These are phyloP conservation scores for Vaccinium vitisidaea DNA, from an alignment of 148 eudicot species.

Conservation along the genomic window DNA sequence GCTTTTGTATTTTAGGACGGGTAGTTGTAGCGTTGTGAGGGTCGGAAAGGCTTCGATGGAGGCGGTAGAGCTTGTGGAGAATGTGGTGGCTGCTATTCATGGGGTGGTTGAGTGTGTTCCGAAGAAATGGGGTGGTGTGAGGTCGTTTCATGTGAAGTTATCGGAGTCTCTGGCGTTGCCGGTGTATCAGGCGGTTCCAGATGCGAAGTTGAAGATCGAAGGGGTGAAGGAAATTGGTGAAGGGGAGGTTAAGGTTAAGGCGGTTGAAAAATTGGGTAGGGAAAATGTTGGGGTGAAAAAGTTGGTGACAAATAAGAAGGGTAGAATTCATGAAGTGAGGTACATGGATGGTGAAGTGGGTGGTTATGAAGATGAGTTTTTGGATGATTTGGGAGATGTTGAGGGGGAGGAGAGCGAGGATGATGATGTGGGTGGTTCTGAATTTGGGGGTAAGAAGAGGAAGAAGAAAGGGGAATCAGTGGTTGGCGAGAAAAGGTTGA, in stretches of 20 bases:
- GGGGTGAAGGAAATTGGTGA: conserved; percentile 20
- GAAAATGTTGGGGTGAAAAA: conserved; percentile 27
- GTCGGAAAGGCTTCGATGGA: conserved; percentile 60
- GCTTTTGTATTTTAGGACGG: conserved; percentile 55
- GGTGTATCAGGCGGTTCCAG: conserved; percentile 71
- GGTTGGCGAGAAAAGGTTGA: conserved; percentile 1
- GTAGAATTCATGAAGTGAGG: conserved; percentile 78
- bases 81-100: conserved; percentile 52
- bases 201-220: conserved; percentile 54
- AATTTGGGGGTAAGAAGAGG: conserved; percentile 1
- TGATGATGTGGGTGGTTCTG: not conserved
- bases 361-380: conserved; percentile 13
- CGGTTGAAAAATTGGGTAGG: conserved; percentile 15
- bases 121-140: conserved; percentile 62
- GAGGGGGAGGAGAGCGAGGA: not conserved
- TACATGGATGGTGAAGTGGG: conserved; percentile 52
- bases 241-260: conserved; percentile 18
- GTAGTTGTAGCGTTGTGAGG: conserved; percentile 73
- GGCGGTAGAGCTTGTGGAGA: conserved; percentile 55
- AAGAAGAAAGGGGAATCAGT: not conserved
- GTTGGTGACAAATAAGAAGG: conserved; percentile 71
- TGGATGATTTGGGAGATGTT: conserved; percentile 4
- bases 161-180: conserved; percentile 77
- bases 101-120: conserved; percentile 59
- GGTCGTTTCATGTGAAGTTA: conserved; percentile 76